Evolutionary conservation across 192 early-diverging fungal genomes (phyloP), one percentile per base, ranked within the genome.

Genomic region (Entomortierella chlamydospora): DNA sequence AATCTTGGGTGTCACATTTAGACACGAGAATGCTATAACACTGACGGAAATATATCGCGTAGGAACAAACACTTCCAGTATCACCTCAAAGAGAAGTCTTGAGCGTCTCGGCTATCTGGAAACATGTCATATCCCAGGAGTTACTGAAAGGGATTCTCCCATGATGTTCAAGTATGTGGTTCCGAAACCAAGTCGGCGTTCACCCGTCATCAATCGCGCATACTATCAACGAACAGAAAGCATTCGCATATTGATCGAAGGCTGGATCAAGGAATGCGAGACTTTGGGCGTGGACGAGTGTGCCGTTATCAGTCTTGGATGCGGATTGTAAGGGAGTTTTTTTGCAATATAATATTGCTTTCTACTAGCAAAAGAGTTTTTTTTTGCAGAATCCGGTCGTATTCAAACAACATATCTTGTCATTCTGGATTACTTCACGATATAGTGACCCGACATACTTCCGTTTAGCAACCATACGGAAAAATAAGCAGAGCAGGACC

Each of bases 11-110:
- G n/a, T n/a, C n/a, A 41, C 13, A 31, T 51, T n/a, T 15, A 22
- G 0, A 18, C 42, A 47, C 26, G 13, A 41, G 39, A 6, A 6
- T 13, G 13, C 6, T 41, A 6, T 9, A 41, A 6, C 6, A 41
- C 6, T 41, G 39, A 13, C 39, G 13, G 39, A 41, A 13, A 47
- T 47, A 54, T 54, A 9, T 54, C 5, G 18, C 15, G 25, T 61
- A 79, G 76, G 76, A 39, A 79, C 76, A 10, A 79, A 79, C 57
- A 79, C 62, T 1, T 79, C 76, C 11, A 79, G 76, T 30, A 79
- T 79, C 50, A 79, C 76, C 23, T 79, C 76, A 3, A 79, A 79
- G 33, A 30, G 76, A 31, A 79, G 76, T 54, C 57, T 79, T 6
- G 76, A 79, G 31, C 61, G 68, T 47, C 41, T 79, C 15, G 76